Evolutionary conservation across 176 grass and related monocot genomes (phyloP).

Genomic region (Lolium multiflorum): DNA sequence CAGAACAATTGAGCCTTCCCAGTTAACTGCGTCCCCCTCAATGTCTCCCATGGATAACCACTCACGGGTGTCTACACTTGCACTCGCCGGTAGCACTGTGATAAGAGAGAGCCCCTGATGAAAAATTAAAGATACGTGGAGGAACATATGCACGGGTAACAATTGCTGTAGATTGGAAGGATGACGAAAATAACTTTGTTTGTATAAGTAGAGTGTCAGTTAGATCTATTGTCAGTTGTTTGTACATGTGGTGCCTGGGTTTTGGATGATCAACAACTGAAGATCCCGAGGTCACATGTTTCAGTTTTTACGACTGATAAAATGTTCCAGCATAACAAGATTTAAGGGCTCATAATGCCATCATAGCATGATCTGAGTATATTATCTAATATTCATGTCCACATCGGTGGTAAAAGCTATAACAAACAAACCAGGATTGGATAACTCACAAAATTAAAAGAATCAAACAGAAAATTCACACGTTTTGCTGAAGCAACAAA

Average conservation of each 20-base stretch:
- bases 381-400: neutral
- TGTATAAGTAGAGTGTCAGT: slow-evolving; percentile 10
- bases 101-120: slow-evolving; percentile 30
- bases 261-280: slow-evolving; percentile 21
- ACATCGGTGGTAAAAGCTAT: neutral
- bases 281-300: neutral
- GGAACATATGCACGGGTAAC: neutral
- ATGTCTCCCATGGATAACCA: slow-evolving; percentile 40
- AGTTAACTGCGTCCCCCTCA: slow-evolving; percentile 28
- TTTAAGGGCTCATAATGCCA: neutral
- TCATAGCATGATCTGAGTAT: slow-evolving; percentile 21
- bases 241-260: neutral
- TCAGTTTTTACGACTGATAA: neutral
- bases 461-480: slow-evolving; percentile 1
- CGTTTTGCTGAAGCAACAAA: neutral
- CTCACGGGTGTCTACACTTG: slow-evolving; percentile 53
- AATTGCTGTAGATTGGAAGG: slow-evolving; percentile 12
- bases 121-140: neutral
- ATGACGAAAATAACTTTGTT: neutral
- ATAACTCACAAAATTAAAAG: neutral
- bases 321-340: neutral
- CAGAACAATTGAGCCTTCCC: slow-evolving; percentile 38
- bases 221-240: slow-evolving; percentile 15
- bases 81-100: slow-evolving; percentile 53
- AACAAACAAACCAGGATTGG: neutral